A percentile compares a stretch with the other conserved stretches of the same genome.
These are phyloP conservation scores for Daldinia decipiens DNA, from an alignment of 495 filamentous ascomycete species.

Conservation along the genomic window DNA sequence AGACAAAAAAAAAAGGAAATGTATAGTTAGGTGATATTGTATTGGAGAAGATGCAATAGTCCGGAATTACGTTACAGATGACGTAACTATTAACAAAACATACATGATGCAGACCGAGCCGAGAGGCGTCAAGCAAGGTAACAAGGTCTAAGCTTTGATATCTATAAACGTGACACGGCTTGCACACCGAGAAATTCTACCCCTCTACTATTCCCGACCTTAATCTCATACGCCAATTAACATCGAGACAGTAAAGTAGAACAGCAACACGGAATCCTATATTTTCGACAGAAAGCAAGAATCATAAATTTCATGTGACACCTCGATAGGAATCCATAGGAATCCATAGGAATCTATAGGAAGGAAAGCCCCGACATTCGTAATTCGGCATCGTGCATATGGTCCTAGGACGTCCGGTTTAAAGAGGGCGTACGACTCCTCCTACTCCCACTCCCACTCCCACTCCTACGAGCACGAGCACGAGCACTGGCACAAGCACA, in stretches of 20 bases:
- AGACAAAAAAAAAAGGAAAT: not conserved
- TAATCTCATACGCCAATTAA: conserved; percentile 1
- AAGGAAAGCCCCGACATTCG: not conserved
- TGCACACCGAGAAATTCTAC: not conserved
- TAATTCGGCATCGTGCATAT: not conserved
- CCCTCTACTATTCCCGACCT: not conserved
- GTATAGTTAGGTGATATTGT: not conserved
- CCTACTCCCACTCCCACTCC: too few relatives aligned
- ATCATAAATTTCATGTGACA: not conserved
- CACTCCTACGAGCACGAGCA: too few relatives aligned
- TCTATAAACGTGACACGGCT: not conserved
- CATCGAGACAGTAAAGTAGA: not conserved
- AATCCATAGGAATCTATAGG: not conserved
- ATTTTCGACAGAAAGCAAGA: not conserved
- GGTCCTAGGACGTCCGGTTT: not conserved
- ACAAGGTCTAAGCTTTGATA: not conserved
- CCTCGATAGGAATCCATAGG: not conserved
- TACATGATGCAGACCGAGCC: not conserved
- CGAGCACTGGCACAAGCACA: too few relatives aligned
- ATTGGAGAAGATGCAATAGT: not conserved
- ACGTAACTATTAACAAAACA: not conserved
- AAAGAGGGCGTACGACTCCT: not conserved
- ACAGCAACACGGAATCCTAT: not conserved
- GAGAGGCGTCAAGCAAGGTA: not conserved
- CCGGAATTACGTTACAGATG: not conserved